phyloP scores from a whole-genome alignment of 169 alveolate genomes.

The Ichthyophthirius multifiliis region DNA sequence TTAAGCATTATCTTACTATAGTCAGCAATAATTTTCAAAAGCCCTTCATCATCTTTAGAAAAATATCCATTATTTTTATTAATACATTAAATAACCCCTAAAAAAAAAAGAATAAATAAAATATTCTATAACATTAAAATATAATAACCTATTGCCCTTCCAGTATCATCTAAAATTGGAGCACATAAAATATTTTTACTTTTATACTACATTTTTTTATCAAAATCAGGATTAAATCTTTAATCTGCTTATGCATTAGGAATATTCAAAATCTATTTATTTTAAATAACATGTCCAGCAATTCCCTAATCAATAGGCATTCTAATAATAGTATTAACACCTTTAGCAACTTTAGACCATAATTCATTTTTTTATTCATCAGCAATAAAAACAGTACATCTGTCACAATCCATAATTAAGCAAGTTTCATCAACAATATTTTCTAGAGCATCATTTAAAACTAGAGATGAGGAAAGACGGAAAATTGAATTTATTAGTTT shows the following conservation, averaged over 20 bases:
- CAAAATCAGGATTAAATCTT: constrained; percentile 70
- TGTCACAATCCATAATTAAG: constrained; percentile 60
- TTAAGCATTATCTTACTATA: constrained; percentile 19
- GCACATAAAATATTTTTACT: constrained; percentile 68
- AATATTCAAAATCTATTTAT: constrained; percentile 52
- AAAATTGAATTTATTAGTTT: background rate
- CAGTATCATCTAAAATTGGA: constrained; percentile 65
- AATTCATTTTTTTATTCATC: constrained; percentile 72
- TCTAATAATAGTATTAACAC: constrained; percentile 48
- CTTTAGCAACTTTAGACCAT: constrained; percentile 67
- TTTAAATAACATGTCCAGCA: constrained; percentile 59
- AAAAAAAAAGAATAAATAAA: background rate
- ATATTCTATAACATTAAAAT: background rate
- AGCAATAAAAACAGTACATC: constrained; percentile 69
- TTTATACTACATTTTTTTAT: constrained; percentile 60
- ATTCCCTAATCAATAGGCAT: constrained; percentile 75
- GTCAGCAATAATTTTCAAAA: constrained; percentile 10
- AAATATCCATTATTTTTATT: constrained; percentile 28
- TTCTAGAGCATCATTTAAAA: constrained; percentile 43
- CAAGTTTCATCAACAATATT: constrained; percentile 44
- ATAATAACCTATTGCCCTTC: constrained; percentile 4
- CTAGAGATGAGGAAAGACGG: constrained; percentile 2
- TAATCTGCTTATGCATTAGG: constrained; percentile 78
- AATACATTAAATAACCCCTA: constrained; percentile 33
- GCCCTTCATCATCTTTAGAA: constrained; percentile 31